Evolutionary conservation across 2,329 filamentous ascomycete genomes (phyloP).

Genomic region (Monosporascus sp.): DNA sequence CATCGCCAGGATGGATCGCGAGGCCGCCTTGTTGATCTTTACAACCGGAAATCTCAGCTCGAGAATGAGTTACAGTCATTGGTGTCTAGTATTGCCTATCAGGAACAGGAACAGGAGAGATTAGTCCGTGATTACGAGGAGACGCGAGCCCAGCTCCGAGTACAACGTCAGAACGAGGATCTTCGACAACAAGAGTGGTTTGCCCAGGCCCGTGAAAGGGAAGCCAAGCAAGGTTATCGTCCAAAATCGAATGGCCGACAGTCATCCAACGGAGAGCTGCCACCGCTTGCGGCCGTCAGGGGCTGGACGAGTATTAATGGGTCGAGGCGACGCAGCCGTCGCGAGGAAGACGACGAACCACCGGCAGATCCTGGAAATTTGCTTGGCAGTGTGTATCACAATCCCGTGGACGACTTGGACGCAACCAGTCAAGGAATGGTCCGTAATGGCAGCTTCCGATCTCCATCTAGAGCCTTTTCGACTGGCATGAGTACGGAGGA

Average conservation of each 20-base stretch:
- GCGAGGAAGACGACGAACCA: conserved; percentile 22
- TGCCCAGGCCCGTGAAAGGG: conserved; percentile 11
- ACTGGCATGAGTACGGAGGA: conserved; percentile 11
- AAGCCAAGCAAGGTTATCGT: conserved; percentile 11
- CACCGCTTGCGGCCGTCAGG: conserved; percentile 13
- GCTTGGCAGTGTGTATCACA: conserved; percentile 26
- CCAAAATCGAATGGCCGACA: conserved; percentile 9
- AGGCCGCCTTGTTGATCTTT: conserved; percentile 14
- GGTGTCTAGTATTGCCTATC: conserved; percentile 12
- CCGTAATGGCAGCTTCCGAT: conserved; percentile 10
- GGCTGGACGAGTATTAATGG: conserved; percentile 27
- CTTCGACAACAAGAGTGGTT: conserved; percentile 15
- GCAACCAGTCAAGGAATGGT: conserved; percentile 17
- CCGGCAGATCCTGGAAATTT: conserved; percentile 24
- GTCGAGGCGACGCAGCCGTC: conserved; percentile 17
- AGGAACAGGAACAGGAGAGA: conserved; percentile 19
- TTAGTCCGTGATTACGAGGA: conserved; percentile 18
- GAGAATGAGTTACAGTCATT: conserved; percentile 16
- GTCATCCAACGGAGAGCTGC: conserved; percentile 9
- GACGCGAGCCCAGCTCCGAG: conserved; percentile 4
- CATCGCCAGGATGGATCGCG: conserved; percentile 15
- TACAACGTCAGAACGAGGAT: conserved; percentile 20
- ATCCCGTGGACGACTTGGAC: conserved; percentile 23
- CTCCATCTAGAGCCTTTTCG: conserved; percentile 5
- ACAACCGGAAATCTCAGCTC: conserved; percentile 16